Evolutionary conservation across 2,329 filamentous ascomycete species (phyloP).

Genomic region (Botrytis tulipae): DNA sequence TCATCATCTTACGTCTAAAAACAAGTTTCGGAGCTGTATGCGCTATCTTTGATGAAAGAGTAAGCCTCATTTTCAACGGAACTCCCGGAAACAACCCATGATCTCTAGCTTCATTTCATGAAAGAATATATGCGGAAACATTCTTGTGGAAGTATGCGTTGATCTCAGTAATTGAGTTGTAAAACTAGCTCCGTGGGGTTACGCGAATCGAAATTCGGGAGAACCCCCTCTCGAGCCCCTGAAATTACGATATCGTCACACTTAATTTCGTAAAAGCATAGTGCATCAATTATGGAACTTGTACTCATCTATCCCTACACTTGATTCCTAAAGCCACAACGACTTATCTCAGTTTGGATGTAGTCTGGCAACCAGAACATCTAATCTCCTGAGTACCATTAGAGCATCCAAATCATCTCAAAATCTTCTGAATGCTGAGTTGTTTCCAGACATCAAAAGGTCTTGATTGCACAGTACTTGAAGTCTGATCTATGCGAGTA

Average conservation of each 20-base stretch:
- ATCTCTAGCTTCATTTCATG: too few relatives aligned
- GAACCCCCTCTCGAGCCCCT: too few relatives aligned
- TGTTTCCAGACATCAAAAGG: background rate
- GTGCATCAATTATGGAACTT: background rate
- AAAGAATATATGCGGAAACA: background rate
- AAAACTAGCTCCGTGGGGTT: background rate
- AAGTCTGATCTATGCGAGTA: too few relatives aligned
- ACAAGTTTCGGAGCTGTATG: background rate
- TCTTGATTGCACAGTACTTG: background rate
- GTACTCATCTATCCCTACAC: background rate
- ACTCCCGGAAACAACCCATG: background rate
- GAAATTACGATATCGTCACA: background rate
- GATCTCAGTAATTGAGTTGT: background rate
- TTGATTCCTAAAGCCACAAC: background rate
- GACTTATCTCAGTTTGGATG: too few relatives aligned
- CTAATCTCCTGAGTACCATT: accelerated
- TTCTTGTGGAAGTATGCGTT: background rate
- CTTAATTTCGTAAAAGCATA: background rate
- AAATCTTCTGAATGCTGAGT: background rate
- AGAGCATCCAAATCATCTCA: background rate
- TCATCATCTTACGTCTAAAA: background rate
- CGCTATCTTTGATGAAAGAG: background rate
- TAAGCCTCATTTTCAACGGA: background rate
- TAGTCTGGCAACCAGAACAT: background rate
- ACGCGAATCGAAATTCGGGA: background rate